Base-by-base conservation (phyloP, 495 filamentous ascomycete species). In the Xylaria nigripes region DNA sequence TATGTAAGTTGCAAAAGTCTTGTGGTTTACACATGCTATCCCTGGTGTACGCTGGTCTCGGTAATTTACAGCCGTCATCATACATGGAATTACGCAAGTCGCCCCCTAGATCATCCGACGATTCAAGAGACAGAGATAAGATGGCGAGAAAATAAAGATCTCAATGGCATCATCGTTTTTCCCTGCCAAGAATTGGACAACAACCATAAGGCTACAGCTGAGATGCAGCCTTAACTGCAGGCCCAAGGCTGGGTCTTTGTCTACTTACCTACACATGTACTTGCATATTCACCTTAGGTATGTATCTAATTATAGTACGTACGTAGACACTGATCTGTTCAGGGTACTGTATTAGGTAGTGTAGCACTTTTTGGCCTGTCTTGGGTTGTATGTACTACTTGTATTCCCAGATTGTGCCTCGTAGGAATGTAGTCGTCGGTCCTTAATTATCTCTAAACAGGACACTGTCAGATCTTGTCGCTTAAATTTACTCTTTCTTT, bases 211-310 rank as follows among this genome's bases (percentile, higher is more conserved):
- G 48, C 48, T 41, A 27, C 23, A 50, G 48, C 48, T 50, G 48
- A 50, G n/a, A 50, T 27, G 48, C 48, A 41, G 48, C 48, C 48
- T 42, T 25, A 38, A 41, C 9, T 50, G 48, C 15, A 34, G 48
- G 48, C 48, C 42, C 34, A 50, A 42, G n/a, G 10, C 22, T 21
- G 19, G 18, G 34, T 48, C 46, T 48, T 32, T 22, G 32, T 6
- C 36, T 4, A 16, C 12, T 2, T 19, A 18, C 15, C 15, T 8
- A 40, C 5, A 18, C n/a, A n/a, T n/a, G n/a, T n/a, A n/a, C n/a
- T n/a, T n/a, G n/a, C n/a, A n/a, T n/a, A n/a, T n/a, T n/a, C n/a
- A n/a, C n/a, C n/a, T n/a, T n/a, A n/a, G n/a, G n/a, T n/a, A n/a
- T n/a, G n/a, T n/a, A n/a, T n/a, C n/a, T n/a, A n/a, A n/a, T n/a